phyloP scores from a whole-genome alignment of 169 alveolate genomes.

The Plasmodium reichenowi region DNA sequence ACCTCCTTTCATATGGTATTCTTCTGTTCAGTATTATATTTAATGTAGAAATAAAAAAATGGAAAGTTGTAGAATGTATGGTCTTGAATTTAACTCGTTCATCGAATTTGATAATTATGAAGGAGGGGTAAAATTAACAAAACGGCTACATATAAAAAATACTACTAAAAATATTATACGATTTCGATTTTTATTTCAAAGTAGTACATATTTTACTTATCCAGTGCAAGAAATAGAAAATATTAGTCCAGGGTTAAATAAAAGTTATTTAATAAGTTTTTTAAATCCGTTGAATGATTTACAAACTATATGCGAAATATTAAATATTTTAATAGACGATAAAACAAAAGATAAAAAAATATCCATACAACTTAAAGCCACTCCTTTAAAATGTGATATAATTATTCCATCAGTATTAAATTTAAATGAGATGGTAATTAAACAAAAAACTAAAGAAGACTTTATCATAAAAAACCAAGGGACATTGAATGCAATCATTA shows the following conservation, averaged over 20 bases:
- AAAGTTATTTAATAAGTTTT: conserved; percentile 52
- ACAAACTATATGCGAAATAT: conserved; percentile 42
- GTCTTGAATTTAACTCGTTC: conserved; percentile 38
- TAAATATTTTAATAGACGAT: conserved; percentile 57
- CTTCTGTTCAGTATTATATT: conserved; percentile 5
- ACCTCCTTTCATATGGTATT: not conserved
- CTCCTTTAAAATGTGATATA: conserved; percentile 70
- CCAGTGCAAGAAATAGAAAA: conserved; percentile 76
- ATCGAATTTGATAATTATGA: conserved; percentile 67
- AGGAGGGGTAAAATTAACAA: conserved; percentile 67
- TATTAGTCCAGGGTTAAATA: conserved; percentile 69
- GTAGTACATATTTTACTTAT: conserved; percentile 57
- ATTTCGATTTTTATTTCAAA: conserved; percentile 65
- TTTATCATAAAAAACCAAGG: conserved; percentile 47
- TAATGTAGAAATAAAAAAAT: conserved; percentile 6
- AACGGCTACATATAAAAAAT: conserved; percentile 52
- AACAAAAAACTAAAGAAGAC: conserved; percentile 62
- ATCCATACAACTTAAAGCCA: conserved; percentile 49
- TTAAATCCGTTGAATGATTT: conserved; percentile 58
- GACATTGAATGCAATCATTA: conserved; percentile 35
- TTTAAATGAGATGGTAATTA: conserved; percentile 67
- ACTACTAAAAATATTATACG: conserved; percentile 56
- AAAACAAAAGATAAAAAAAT: conserved; percentile 43
- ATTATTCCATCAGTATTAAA: conserved; percentile 39
- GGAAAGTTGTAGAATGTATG: conserved; percentile 55